Percentiles rank a stretch among this genome's conserved stretches.
phyloP scores from a whole-genome alignment of 441 rosid species.

The Raphanus hybrid region DNA sequence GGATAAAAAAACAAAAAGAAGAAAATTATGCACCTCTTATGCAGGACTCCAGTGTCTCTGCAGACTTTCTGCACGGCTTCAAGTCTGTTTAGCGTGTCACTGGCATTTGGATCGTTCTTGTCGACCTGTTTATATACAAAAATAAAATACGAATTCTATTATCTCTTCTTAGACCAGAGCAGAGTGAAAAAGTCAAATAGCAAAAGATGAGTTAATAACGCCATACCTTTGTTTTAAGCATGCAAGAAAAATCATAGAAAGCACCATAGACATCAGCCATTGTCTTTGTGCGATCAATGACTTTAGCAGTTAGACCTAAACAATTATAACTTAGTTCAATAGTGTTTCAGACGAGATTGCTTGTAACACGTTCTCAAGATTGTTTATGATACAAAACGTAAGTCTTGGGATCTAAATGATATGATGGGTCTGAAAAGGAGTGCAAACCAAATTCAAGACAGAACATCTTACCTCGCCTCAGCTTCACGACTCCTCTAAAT shows the following conservation, averaged over 20 bases:
- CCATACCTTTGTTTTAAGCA: constrained; percentile 79
- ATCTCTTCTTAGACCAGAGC: neutral
- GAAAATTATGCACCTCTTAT: constrained; percentile 58
- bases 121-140: constrained; percentile 56
- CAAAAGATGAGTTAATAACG: neutral
- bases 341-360: constrained; percentile 13
- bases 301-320: constrained; percentile 90
- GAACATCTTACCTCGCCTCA: constrained; percentile 78
- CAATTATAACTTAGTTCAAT: constrained; percentile 1
- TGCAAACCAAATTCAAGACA: constrained; percentile 18
- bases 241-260: constrained; percentile 81
- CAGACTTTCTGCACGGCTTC: constrained; percentile 75
- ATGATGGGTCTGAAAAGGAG: neutral
- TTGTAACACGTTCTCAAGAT: constrained; percentile 18
- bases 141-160: neutral
- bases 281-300: constrained; percentile 75
- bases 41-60: constrained; percentile 65
- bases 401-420: constrained; percentile 8
- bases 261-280: constrained; percentile 95
- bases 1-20: neutral
- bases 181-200: neutral
- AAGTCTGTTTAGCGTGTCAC: constrained; percentile 61
- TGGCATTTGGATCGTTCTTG: constrained; percentile 73
- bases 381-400: neutral
- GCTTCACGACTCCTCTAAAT: constrained; percentile 81